Evolutionary conservation across 257 asterid genomes (phyloP), one percentile per base, ranked within the genome.

Genomic region (Nicotiana noctiflora): DNA sequence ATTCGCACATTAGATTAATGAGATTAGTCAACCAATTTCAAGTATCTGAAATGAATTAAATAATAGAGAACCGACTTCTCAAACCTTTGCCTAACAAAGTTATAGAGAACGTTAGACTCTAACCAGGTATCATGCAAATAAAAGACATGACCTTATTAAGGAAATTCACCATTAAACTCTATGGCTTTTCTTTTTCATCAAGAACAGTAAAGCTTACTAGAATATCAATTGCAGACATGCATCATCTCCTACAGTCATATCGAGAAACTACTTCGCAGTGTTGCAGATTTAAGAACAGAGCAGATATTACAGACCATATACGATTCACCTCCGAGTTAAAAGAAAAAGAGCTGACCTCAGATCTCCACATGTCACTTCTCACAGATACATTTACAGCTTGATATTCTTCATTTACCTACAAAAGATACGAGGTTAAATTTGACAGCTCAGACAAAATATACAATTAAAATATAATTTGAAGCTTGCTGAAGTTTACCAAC

Each of bases 311-410:
- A 72, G 21, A 46, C 60, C 23, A 23, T 53, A 51, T 10, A 78
- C 14, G 37, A 57, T 79, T 67, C 76, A 65, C 65, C 55, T 79
- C 82, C 59, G 52, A 81, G 13, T 34, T 46, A 31, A 52, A 75
- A 40, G 74, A 67, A 74, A 77, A 70, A 65, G 62, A 63, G 31
- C 90, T 89, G 79, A 96, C 99, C 98, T 96, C 98, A 88, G 93
- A 87, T 88, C 94, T 89, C 98, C 97, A 90, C 56, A 85, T 84
- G 84, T 92, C 97, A 79, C 94, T 90, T 86, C 86, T 96, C 81
- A 91, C 94, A 80, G 96, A 89, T 46, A 96, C 97, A 88, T 94
- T 96, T 76, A 94, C 98, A 87, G 97, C 97, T 85, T 96, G 99
- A 86, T 91, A 90, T 81, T 96, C 99, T 88, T 90, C 95, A 19